Evolutionary conservation across 768 basidiomycete genomes (phyloP).

Genomic region (Phylloporus sp.): DNA sequence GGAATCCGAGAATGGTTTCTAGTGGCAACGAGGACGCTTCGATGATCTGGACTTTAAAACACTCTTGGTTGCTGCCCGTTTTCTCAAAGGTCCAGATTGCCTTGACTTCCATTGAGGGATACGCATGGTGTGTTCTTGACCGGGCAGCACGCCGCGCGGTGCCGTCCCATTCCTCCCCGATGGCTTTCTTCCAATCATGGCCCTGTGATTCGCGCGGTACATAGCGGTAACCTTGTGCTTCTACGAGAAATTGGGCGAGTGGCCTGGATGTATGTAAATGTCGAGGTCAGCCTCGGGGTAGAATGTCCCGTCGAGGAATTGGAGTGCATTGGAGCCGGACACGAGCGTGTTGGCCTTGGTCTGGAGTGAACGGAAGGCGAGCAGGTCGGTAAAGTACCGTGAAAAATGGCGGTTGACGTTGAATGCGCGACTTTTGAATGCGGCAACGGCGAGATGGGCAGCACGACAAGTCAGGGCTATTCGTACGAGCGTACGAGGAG

Average conservation of each 20-base stretch:
- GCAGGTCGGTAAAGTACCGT: conserved; percentile 34
- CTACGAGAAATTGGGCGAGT: conserved; percentile 32
- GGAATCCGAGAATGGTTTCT: conserved; percentile 39
- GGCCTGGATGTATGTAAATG: conserved; percentile 38
- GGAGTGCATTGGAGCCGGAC: conserved; percentile 50
- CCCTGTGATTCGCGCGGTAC: conserved; percentile 19
- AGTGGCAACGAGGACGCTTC: conserved; percentile 16
- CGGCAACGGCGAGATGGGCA: conserved; percentile 10
- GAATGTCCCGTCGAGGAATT: conserved; percentile 43
- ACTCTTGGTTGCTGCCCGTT: neutral
- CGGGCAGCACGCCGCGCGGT: neutral
- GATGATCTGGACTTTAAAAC: conserved; percentile 39
- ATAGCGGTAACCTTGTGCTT: conserved; percentile 29
- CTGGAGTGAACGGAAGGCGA: conserved; percentile 42
- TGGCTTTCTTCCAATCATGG: conserved; percentile 10
- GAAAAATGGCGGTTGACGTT: conserved; percentile 35
- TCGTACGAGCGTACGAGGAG: conserved; percentile 23
- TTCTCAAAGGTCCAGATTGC: conserved; percentile 26
- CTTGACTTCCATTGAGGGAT: conserved; percentile 3
- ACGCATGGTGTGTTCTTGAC: neutral
- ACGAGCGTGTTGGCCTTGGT: conserved; percentile 41
- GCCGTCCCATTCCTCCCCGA: conserved; percentile 16
- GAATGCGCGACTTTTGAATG: conserved; percentile 28
- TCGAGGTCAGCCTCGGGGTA: conserved; percentile 50
- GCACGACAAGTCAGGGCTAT: conserved; percentile 21